phyloP scores from a whole-genome alignment of 2,329 filamentous ascomycete species.

The Arthrobotrys megalospora region DNA sequence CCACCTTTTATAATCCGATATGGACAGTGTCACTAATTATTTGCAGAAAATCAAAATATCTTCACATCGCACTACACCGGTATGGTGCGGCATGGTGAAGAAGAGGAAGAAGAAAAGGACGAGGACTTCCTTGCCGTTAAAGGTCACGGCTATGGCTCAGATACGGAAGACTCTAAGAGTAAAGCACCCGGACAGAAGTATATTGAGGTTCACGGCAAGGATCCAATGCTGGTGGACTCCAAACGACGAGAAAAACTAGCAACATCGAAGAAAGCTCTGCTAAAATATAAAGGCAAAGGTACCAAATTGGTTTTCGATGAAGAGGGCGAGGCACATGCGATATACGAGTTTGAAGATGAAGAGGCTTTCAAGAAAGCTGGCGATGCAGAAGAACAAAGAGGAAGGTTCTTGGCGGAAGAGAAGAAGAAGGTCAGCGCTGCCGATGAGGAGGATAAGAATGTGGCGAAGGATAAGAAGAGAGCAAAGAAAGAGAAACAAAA shows the following conservation, averaged over 20 bases:
- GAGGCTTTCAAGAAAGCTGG: slow-evolving; percentile 83
- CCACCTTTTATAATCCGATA: neutral
- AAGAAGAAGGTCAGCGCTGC: slow-evolving; percentile 78
- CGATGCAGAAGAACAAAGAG: slow-evolving; percentile 80
- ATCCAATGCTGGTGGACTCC: slow-evolving; percentile 87
- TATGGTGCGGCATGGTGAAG: slow-evolving; percentile 77
- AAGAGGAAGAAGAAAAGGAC: slow-evolving; percentile 70
- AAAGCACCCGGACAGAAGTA: slow-evolving; percentile 71
- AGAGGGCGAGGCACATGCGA: slow-evolving; percentile 84
- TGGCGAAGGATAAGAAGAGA: slow-evolving; percentile 82
- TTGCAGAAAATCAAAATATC: slow-evolving; percentile 83
- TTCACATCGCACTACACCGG: slow-evolving; percentile 94
- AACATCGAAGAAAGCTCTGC: slow-evolving; percentile 91
- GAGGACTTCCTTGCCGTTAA: slow-evolving; percentile 92
- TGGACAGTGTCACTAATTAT: slow-evolving; percentile 21
- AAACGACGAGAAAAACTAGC: slow-evolving; percentile 97
- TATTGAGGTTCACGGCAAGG: slow-evolving; percentile 77
- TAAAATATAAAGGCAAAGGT: slow-evolving; percentile 89
- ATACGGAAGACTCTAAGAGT: slow-evolving; percentile 68
- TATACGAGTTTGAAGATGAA: slow-evolving; percentile 92
- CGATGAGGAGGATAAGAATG: slow-evolving; percentile 85
- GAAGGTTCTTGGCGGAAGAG: slow-evolving; percentile 84
- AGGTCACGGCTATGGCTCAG: slow-evolving; percentile 82
- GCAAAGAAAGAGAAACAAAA: slow-evolving; percentile 83
- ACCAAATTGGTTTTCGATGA: slow-evolving; percentile 92